Conservation (phyloP, 169 alveolate species). For the Plasmodium gaboni region DNA sequence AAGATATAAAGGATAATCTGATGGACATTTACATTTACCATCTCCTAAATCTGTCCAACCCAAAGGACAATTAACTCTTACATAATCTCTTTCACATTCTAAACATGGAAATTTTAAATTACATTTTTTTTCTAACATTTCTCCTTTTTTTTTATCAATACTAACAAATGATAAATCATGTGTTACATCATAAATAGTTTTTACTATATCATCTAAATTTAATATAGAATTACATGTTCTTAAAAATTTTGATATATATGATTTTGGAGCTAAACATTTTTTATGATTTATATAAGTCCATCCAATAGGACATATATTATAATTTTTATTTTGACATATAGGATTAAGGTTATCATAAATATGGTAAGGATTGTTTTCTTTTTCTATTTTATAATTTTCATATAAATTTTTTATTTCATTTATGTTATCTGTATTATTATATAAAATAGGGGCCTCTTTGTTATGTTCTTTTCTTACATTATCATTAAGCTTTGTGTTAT, state of each 20-base stretch:
- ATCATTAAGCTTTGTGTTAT: neutral
- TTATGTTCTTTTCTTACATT: neutral
- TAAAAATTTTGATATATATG: constrained; percentile 20
- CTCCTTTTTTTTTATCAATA: constrained; percentile 6
- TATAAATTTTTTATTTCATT: constrained; percentile 26
- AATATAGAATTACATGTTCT: constrained; percentile 63
- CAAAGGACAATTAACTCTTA: constrained; percentile 81
- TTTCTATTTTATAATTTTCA: constrained; percentile 18
- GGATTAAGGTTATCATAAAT: neutral
- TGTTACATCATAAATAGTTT: constrained; percentile 47
- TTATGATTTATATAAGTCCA: constrained; percentile 38
- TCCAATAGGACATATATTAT: constrained; percentile 42
- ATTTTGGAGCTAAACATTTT: constrained; percentile 43
- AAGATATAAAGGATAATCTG: constrained; percentile 58
- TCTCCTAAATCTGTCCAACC: constrained; percentile 79
- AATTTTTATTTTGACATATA: constrained; percentile 35
- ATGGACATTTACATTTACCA: constrained; percentile 76
- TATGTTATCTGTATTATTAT: neutral
- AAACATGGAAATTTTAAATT: constrained; percentile 33
- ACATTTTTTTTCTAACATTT: constrained; percentile 17
- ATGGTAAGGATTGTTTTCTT: constrained; percentile 19
- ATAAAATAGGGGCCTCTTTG: neutral
- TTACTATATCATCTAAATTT: constrained; percentile 34
- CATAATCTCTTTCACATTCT: constrained; percentile 78
- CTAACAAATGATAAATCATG: constrained; percentile 73